Base-by-base conservation (phyloP, 768 basidiomycete genomes). In the Pleurotus cornucopiae region DNA sequence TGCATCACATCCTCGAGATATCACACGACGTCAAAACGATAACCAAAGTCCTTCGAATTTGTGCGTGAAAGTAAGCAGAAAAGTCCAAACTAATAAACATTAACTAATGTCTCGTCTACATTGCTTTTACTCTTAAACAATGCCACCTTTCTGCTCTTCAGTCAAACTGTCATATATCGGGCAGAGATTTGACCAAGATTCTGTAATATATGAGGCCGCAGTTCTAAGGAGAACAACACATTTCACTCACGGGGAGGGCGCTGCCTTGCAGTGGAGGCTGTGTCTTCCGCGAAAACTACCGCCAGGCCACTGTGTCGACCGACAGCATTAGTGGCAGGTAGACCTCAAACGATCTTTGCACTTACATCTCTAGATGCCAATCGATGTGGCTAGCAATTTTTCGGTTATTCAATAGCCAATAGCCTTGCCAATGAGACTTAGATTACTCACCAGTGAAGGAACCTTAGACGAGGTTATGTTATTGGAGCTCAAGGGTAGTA, bases 321-420 rank as follows among this genome's bases (percentile, higher is more conserved):
- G 16, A 37, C 14, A 25, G 5, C 51, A 30, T 30, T 30, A 41
- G n/a, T 39, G 37, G 18, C 23, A 25, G 4, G 4, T 9, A 6
- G 6, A 16, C 6, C 21, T 18, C 9, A 12, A 40, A 52, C 6
- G 16, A 52, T 12, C 2, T 6, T 9, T 43, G 5, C 46, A 46
- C 61, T 46, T 23, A 66, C 62, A 62, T 61, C n/a, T 66, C 68
- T 38, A 77, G 60, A 61, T 77, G 75, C 69, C 69, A 76, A 44
- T 74, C 72, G 49, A 77, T 75, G 56, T 78, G 76, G 52, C 71
- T 72, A 18, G 51, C 12, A 54, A 13, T 16, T 9, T 41, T 6
- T 18, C 6, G 1, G 21, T 34, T 39, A 57, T n/a, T 23, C 12
- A 25, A 39, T 30, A 12, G 13, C 12, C 12, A 25, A 39, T 30